These are phyloP conservation scores for Seiridium cupressi DNA, from an alignment of 2,329 filamentous ascomycete species.

Conservation along the genomic window DNA sequence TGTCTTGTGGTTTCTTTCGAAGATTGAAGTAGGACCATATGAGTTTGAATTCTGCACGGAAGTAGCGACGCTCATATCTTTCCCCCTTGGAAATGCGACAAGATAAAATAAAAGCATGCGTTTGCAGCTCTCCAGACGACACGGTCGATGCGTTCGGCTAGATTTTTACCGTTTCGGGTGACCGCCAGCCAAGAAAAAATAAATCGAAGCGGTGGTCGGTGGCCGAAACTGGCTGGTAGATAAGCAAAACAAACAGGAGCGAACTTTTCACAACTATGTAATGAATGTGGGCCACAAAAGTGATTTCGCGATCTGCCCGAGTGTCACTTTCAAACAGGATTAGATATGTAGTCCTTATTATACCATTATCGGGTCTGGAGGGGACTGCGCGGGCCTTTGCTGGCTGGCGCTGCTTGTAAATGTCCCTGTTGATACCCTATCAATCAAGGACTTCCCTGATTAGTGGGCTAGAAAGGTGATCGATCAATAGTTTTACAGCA, in stretches of 20 bases:
- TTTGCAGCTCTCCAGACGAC: not conserved
- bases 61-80: constrained; percentile 4
- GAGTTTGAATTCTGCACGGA: constrained; percentile 1
- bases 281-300: not conserved
- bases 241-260: not conserved
- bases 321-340: too few species aligned
- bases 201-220: constrained; percentile 7
- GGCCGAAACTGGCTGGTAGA: constrained; percentile 2
- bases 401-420: constrained; percentile 12
- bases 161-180: constrained; percentile 7
- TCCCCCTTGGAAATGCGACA: not conserved
- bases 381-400: not conserved
- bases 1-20: constrained; percentile 2
- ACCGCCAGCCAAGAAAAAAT: not conserved
- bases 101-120: not conserved
- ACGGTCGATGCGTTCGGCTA: not conserved
- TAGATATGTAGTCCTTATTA: not conserved
- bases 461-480: not conserved
- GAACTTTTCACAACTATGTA: not conserved
- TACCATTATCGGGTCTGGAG: not conserved
- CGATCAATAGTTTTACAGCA: not conserved
- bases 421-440: constrained; percentile 22
- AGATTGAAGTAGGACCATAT: constrained; percentile 1
- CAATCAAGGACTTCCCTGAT: constrained; percentile 18
- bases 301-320: not conserved